Conservation (phyloP, 495 filamentous ascomycete genomes). For the Bombardia bombarda region DNA sequence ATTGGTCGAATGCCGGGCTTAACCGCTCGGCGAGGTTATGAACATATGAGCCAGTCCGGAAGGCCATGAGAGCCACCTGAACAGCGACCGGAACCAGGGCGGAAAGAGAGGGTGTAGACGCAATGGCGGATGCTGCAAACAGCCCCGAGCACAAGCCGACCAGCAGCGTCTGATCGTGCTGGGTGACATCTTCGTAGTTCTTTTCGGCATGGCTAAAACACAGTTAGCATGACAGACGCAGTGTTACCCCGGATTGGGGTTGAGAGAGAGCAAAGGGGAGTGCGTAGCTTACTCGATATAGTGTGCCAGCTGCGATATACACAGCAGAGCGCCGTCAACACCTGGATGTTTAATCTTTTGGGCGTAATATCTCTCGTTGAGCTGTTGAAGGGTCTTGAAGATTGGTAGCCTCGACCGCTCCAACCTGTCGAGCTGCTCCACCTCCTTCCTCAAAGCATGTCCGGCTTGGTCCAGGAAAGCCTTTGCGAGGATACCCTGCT, state of each 20-base stretch:
- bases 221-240: constrained; percentile 11
- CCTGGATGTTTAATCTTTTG: constrained; percentile 51
- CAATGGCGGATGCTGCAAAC: constrained; percentile 63
- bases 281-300: constrained; percentile 62
- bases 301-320: constrained; percentile 62
- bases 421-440: constrained; percentile 49
- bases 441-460: constrained; percentile 56
- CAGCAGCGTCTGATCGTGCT: constrained; percentile 36
- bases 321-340: constrained; percentile 59
- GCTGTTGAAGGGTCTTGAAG: constrained; percentile 61
- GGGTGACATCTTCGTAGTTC: constrained; percentile 35
- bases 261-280: neutral
- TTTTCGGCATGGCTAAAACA: constrained; percentile 35
- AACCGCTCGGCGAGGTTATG: constrained; percentile 41
- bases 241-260: neutral
- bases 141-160: constrained; percentile 67
- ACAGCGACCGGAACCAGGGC: constrained; percentile 61
- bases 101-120: constrained; percentile 57
- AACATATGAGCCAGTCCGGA: constrained; percentile 60
- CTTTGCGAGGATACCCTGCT: constrained; percentile 55
- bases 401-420: constrained; percentile 56
- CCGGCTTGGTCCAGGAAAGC: constrained; percentile 58
- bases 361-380: constrained; percentile 59
- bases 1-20: constrained; percentile 38
- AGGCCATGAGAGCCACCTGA: constrained; percentile 63